phyloP scores from a whole-genome alignment of 768 basidiomycete species.

The Hericium erinaceus region DNA sequence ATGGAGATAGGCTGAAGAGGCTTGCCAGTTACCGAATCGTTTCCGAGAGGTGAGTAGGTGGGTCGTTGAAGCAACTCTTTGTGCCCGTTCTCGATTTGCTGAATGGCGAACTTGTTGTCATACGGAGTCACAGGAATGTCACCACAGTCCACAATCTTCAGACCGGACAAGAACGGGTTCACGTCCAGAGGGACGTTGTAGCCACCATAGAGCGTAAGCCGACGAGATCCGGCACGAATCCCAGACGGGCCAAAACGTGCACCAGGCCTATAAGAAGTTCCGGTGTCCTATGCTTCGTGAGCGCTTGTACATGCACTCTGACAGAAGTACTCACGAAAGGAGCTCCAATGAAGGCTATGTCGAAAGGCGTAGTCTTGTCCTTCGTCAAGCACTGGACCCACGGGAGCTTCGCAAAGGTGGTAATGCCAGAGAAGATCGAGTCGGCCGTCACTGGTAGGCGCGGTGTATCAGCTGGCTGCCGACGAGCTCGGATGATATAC shows the following conservation, averaged over 20 bases:
- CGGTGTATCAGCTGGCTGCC: not conserved
- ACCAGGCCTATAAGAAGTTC: slow-evolving; percentile 72
- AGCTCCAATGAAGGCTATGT: slow-evolving; percentile 78
- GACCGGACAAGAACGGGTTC: slow-evolving; percentile 62
- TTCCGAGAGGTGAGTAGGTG: slow-evolving; percentile 52
- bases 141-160: slow-evolving; percentile 68
- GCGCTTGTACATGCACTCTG: not conserved
- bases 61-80: slow-evolving; percentile 58
- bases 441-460: slow-evolving; percentile 55
- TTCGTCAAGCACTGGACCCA: slow-evolving; percentile 72
- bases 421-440: slow-evolving; percentile 73
- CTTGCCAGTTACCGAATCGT: slow-evolving; percentile 51
- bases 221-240: slow-evolving; percentile 70
- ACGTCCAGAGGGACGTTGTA: slow-evolving; percentile 69
- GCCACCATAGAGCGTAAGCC: slow-evolving; percentile 66
- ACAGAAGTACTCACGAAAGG: slow-evolving; percentile 46
- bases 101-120: slow-evolving; percentile 63
- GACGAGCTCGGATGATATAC: not conserved
- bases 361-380: slow-evolving; percentile 48
- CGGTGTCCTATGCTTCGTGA: slow-evolving; percentile 42
- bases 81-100: slow-evolving; percentile 69
- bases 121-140: slow-evolving; percentile 75
- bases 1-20: slow-evolving; percentile 47
- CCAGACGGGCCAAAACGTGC: slow-evolving; percentile 83
- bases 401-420: slow-evolving; percentile 82